Evolutionary conservation across 2,329 filamentous ascomycete species (phyloP).

Genomic region (Chalara sp.): DNA sequence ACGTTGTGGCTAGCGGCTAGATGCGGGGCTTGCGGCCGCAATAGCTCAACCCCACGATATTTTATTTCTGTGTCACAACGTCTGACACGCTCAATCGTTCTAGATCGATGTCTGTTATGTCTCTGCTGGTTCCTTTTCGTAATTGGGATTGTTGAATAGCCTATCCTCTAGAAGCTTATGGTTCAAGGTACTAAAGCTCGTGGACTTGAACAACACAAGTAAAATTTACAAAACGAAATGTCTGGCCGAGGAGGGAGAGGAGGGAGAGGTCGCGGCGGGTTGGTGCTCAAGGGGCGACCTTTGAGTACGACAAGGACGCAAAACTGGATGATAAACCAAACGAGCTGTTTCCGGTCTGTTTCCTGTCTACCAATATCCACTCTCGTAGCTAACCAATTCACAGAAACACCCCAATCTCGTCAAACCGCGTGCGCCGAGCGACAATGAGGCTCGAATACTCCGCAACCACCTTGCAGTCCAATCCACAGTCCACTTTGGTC

Average conservation of each 20-base stretch:
- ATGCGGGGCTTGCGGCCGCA: too few relatives aligned
- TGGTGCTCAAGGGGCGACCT: slow-evolving; percentile 25
- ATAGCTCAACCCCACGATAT: too few relatives aligned
- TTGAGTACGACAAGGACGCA: slow-evolving; percentile 22
- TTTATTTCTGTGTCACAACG: too few relatives aligned
- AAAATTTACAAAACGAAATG: slow-evolving; percentile 7
- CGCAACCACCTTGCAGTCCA: slow-evolving; percentile 44
- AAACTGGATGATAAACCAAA: slow-evolving; percentile 34
- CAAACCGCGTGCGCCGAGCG: slow-evolving; percentile 32
- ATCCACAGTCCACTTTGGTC: slow-evolving; percentile 49
- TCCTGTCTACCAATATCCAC: not conserved
- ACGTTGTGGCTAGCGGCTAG: too few relatives aligned
- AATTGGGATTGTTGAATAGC: too few relatives aligned
- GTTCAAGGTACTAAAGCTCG: too few relatives aligned
- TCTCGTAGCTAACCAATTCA: not conserved
- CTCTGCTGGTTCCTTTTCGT: too few relatives aligned
- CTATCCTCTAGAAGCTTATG: too few relatives aligned
- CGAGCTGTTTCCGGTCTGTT: slow-evolving; percentile 38
- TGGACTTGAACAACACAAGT: too few relatives aligned
- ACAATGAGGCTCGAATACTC: slow-evolving; percentile 39
- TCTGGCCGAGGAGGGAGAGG: slow-evolving; percentile 21
- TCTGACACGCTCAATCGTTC: too few relatives aligned
- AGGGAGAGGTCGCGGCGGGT: slow-evolving; percentile 10
- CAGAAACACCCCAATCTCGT: slow-evolving; percentile 27
- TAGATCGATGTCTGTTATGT: too few relatives aligned